Evolutionary conservation across 225 moss, liverwort and hornwort species (phyloP).

Genomic region (Anthoceros angustus): DNA sequence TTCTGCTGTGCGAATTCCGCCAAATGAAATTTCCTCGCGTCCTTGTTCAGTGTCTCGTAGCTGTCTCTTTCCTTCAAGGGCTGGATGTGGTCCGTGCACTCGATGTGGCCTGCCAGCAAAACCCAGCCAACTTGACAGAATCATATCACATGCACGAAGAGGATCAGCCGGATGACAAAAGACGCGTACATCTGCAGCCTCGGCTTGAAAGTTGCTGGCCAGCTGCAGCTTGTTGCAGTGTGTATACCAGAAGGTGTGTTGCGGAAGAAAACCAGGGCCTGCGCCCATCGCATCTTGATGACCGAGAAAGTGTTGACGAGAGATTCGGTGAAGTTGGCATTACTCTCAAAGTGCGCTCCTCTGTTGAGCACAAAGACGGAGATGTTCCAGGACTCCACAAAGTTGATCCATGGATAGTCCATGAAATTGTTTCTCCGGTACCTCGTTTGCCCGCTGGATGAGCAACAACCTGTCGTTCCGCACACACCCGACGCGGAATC

Average conservation of each 20-base stretch:
- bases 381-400: constrained; percentile 8
- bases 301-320: constrained; percentile 1
- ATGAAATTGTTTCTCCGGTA: background rate
- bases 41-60: no score
- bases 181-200: background rate
- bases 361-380: constrained; percentile 5
- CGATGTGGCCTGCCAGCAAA: no score
- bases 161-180: no score
- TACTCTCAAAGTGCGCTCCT: no score
- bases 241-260: constrained; percentile 4
- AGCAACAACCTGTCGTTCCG: constrained; percentile 4
- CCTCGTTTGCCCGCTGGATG: background rate
- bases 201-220: no score
- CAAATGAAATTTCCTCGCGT: no score
- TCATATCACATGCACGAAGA: no score
- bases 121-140: no score
- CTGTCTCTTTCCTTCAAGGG: constrained; percentile 18
- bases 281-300: constrained; percentile 3
- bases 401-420: constrained; percentile 14
- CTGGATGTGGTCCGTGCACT: constrained; percentile 14
- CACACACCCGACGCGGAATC: constrained; percentile 30
- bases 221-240: background rate
- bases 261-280: constrained; percentile 7
- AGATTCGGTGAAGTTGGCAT: background rate
- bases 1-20: constrained; percentile 34